Evolutionary conservation across 2,329 filamentous ascomycete genomes (phyloP).

Genomic region (Hypoxylon rubiginosum): DNA sequence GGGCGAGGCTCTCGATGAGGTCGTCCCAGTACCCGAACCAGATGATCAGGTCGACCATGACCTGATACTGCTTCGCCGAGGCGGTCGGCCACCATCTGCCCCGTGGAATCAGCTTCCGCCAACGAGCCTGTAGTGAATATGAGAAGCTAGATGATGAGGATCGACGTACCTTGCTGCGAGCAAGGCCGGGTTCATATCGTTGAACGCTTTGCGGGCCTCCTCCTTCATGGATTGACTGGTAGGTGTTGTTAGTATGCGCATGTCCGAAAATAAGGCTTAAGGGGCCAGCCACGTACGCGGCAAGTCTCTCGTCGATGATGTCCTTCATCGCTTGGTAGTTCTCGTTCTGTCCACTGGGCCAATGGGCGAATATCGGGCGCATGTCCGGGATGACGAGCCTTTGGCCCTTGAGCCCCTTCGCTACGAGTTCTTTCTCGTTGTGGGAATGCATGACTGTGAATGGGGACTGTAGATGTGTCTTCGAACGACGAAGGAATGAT

Average conservation of each 20-base stretch:
- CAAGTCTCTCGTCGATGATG: conserved; percentile 37
- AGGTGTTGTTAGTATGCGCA: conserved; percentile 19
- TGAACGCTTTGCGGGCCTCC: conserved; percentile 36
- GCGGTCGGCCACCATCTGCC: conserved; percentile 47
- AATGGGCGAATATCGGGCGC: conserved; percentile 45
- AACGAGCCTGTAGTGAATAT: not conserved
- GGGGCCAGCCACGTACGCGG: conserved; percentile 31
- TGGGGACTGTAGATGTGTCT: not conserved
- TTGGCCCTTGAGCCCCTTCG: conserved; percentile 45
- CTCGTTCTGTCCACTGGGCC: conserved; percentile 42
- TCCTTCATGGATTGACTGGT: conserved; percentile 29
- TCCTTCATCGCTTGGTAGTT: conserved; percentile 42
- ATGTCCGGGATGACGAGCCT: conserved; percentile 47
- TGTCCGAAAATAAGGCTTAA: not conserved
- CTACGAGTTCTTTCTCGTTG: conserved; percentile 41
- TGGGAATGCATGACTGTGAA: conserved; percentile 32
- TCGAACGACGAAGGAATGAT: not conserved
- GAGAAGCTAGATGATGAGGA: too few species aligned
- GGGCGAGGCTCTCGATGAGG: conserved; percentile 39
- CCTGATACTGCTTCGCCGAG: conserved; percentile 35
- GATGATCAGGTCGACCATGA: conserved; percentile 45
- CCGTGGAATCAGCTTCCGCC: not conserved
- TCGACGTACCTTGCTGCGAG: conserved; percentile 45
- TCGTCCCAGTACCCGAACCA: conserved; percentile 50
- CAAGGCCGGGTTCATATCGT: conserved; percentile 43